These are phyloP conservation scores for Ophiosphaerella herpotricha DNA, from an alignment of 2,329 filamentous ascomycete genomes.

Conservation along the genomic window DNA sequence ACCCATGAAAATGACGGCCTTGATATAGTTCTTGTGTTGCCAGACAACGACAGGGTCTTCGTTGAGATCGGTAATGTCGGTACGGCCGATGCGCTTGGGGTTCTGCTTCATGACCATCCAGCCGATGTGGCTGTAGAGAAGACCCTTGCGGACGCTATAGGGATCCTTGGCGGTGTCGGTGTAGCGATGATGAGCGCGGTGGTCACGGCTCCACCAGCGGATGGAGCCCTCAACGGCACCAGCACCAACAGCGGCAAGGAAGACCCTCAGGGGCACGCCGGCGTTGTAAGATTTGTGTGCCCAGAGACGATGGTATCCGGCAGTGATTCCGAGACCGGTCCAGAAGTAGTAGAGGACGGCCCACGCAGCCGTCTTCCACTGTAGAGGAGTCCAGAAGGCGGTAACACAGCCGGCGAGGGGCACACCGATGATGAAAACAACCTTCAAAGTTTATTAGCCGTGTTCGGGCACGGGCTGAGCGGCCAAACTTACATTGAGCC, in stretches of 20 bases:
- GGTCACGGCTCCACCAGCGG: conserved; percentile 56
- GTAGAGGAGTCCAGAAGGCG: conserved; percentile 79
- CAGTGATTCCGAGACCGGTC: conserved; percentile 69
- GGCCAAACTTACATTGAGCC: conserved; percentile 72
- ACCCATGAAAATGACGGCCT: conserved; percentile 54
- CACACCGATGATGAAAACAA: conserved; percentile 77
- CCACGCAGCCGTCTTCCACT: conserved; percentile 73
- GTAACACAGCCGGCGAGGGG: conserved; percentile 75
- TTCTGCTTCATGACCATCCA: conserved; percentile 62
- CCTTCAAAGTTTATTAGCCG: conserved; percentile 60
- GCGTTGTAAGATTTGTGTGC: conserved; percentile 56
- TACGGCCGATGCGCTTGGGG: conserved; percentile 57
- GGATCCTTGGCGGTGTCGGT: conserved; percentile 59
- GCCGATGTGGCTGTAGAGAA: conserved; percentile 57
- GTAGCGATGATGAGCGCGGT: conserved; percentile 58
- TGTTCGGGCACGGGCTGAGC: too few relatives aligned
- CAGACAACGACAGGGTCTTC: conserved; percentile 57
- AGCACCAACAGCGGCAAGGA: conserved; percentile 54
- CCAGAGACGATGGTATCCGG: conserved; percentile 77
- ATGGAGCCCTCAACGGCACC: conserved; percentile 57
- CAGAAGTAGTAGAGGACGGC: conserved; percentile 82
- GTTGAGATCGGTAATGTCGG: conserved; percentile 57
- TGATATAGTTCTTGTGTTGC: conserved; percentile 57
- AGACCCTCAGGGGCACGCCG: conserved; percentile 51
- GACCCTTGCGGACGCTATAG: conserved; percentile 58